These are phyloP conservation scores for Kwoniella sp. DNA, from an alignment of 768 basidiomycete genomes.

Conservation along the genomic window DNA sequence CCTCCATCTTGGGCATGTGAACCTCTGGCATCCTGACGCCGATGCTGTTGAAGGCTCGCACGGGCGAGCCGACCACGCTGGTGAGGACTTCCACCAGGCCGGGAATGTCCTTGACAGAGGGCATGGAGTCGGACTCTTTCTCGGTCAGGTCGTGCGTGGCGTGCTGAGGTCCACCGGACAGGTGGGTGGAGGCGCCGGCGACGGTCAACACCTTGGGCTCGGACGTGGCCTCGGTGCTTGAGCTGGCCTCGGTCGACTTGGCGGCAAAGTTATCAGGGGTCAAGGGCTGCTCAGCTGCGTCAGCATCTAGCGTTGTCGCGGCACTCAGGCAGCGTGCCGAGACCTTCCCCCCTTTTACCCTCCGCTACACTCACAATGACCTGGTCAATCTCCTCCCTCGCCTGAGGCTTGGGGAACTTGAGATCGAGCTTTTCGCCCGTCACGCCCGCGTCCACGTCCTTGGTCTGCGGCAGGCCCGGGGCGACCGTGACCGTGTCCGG, in stretches of 20 bases:
- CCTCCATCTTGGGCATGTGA: slow-evolving; percentile 18
- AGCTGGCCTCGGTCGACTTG: slow-evolving; percentile 39
- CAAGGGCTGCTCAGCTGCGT: slow-evolving; percentile 55
- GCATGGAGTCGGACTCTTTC: slow-evolving; percentile 19
- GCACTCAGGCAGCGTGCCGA: too few species aligned
- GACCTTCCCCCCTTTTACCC: too few species aligned
- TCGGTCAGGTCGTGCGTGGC: slow-evolving; percentile 49
- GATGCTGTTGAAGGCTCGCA: slow-evolving; percentile 30
- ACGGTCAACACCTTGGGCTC: slow-evolving; percentile 58
- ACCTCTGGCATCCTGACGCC: slow-evolving; percentile 24
- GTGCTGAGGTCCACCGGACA: slow-evolving; percentile 55
- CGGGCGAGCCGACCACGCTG: slow-evolving; percentile 15
- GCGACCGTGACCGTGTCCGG: slow-evolving; percentile 33
- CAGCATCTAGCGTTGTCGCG: neutral
- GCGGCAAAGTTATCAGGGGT: slow-evolving; percentile 60
- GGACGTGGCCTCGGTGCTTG: slow-evolving; percentile 22
- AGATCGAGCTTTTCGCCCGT: slow-evolving; percentile 20
- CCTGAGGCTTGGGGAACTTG: slow-evolving; percentile 28
- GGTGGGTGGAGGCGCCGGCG: slow-evolving; percentile 55
- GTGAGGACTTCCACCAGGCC: slow-evolving; percentile 29
- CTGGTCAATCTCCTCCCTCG: slow-evolving; percentile 32
- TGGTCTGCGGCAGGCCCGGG: slow-evolving; percentile 44
- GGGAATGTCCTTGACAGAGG: slow-evolving; percentile 19
- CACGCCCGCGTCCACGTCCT: slow-evolving; percentile 6
- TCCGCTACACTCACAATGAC: slow-evolving; percentile 39